Evolutionary conservation across 805 yeast genomes (phyloP), one percentile per base, ranked within the genome.

Genomic region (Kodamaea neixiangensis): DNA sequence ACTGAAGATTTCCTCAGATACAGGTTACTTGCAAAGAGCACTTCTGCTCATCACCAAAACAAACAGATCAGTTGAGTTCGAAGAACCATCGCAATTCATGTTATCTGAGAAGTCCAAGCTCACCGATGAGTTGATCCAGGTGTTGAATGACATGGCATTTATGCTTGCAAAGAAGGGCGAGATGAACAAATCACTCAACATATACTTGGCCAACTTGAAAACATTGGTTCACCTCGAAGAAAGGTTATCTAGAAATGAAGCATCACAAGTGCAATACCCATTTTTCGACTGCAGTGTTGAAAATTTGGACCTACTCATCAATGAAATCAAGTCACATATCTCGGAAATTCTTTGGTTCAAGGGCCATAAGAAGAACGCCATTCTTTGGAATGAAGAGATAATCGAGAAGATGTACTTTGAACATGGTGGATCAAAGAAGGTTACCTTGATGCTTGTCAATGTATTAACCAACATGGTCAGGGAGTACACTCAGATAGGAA

Each of bases 301-400:
- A 18, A 71, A 71, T 48, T 38, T 72, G n/a, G 54, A 50, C 22
- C 55, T 70, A 52, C 40, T 58, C 17, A 60, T 59, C 19, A 69
- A 71, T 39, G 76, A 69, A 41, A 56, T 64, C 43, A 68, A 66
- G 51, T 69, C 75, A 3, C 77, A 74, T 54, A 58, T 74, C 15
- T 62, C 74, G 49, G 78, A 74, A 55, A 60, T 74, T 13, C 63
- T 73, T 61, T 74, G 77, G 77, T 69, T 69, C 6, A 66, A 62
- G 53, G 76, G 76, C 5, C 68, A 56, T 56, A 65, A 66, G 50
- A 58, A 67, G 50, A 67, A 69, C 47, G 76, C 78, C 19, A 63
- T 71, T 38, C 58, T 71, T 1, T 73, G 78, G 78, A 64, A 67
- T 13, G 77, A 74, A 54, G 75, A 74, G 50, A 69, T 73, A 3